phyloP scores from a whole-genome alignment of 257 asterid species.

The Buddleja alternifolia region DNA sequence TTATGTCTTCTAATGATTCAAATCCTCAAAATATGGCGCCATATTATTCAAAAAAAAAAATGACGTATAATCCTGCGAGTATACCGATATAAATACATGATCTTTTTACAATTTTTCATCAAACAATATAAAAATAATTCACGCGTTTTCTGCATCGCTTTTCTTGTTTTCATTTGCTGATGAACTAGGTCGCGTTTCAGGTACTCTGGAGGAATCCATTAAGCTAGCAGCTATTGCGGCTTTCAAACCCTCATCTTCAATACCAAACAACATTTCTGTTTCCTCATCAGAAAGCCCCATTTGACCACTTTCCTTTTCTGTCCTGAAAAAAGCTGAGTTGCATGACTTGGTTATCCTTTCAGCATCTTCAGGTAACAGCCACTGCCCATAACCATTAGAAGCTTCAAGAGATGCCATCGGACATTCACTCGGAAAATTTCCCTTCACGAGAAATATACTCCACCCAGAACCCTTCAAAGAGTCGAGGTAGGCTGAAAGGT shows the following conservation, averaged over 20 bases:
- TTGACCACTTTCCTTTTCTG: conserved; percentile 32
- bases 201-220: conserved; percentile 56
- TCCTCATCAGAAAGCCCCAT: too few species aligned
- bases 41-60: conserved; percentile 21
- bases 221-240: conserved; percentile 97
- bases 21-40: not conserved
- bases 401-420: conserved; percentile 75
- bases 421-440: conserved; percentile 85
- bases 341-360: conserved; percentile 82
- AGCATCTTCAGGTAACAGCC: conserved; percentile 94
- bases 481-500: conserved; percentile 95
- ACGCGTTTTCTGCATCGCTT: conserved; percentile 14
- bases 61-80: not conserved
- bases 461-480: conserved; percentile 85
- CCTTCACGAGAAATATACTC: conserved; percentile 93
- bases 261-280: conserved; percentile 37
- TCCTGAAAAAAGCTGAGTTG: conserved; percentile 49
- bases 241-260: conserved; percentile 90
- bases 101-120: conserved; percentile 20
- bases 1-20: not conserved
- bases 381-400: conserved; percentile 86
- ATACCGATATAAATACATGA: not conserved
- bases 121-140: conserved; percentile 18
- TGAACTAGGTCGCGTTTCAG: conserved; percentile 34
- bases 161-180: conserved; percentile 38